Conservation (phyloP, 768 basidiomycete genomes). For the Phanerochaete sordida region DNA sequence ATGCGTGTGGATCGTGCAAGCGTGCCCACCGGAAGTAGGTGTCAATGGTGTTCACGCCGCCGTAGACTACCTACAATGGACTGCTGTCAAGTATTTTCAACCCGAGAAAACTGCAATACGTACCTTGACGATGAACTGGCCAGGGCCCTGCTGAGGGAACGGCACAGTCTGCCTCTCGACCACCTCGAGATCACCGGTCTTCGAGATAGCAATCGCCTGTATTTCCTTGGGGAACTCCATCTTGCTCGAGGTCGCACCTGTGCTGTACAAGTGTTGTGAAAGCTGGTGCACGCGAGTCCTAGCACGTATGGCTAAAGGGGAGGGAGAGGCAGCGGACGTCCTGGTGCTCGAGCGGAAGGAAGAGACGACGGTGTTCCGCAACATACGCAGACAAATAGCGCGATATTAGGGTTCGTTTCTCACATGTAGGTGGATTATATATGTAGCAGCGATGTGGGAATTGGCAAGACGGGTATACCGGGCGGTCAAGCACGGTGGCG, state of each 20-base stretch:
- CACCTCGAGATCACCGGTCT: conserved; percentile 76
- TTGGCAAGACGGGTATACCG: not conserved
- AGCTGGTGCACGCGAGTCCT: conserved; percentile 19
- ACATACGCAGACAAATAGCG: too few species aligned
- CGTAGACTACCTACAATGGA: conserved; percentile 66
- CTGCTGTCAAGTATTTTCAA: too few species aligned
- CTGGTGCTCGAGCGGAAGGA: not conserved
- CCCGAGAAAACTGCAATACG: too few species aligned
- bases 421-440: not conserved
- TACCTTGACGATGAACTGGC: conserved; percentile 55
- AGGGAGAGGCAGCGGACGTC: not conserved
- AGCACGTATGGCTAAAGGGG: conserved; percentile 10
- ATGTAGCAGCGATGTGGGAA: not conserved
- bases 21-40: conserved; percentile 68
- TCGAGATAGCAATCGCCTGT: conserved; percentile 68
- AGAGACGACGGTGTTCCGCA: conserved; percentile 1
- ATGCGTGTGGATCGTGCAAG: not conserved
- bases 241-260: conserved; percentile 7
- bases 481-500: too few species aligned
- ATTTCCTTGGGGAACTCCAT: conserved; percentile 61
- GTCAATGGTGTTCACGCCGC: conserved; percentile 87
- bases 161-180: conserved; percentile 65
- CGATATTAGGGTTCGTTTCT: not conserved
- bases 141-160: conserved; percentile 59
- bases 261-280: conserved; percentile 29